Evolutionary conservation across 495 filamentous ascomycete genomes (phyloP).

Genomic region (Poronia punctata): DNA sequence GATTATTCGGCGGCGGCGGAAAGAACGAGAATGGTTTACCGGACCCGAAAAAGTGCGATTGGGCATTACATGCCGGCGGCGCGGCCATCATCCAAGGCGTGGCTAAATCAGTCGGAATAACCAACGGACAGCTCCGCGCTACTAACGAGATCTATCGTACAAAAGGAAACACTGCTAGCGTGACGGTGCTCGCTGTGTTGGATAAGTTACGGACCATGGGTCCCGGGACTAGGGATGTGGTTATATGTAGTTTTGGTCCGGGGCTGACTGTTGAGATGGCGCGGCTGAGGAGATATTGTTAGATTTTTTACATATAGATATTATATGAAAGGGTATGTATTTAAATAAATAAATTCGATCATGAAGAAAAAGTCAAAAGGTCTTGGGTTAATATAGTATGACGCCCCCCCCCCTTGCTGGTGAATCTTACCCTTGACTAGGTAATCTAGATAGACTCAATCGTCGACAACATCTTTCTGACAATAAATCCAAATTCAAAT

Average conservation of each 20-base stretch:
- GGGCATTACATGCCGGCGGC: conserved; percentile 46
- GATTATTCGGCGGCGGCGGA: conserved; percentile 4
- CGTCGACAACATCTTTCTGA: no score
- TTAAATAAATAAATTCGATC: no score
- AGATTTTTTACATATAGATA: no score
- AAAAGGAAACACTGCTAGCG: conserved; percentile 6
- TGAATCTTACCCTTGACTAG: no score
- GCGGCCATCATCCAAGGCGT: conserved; percentile 37
- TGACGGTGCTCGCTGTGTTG: conserved; percentile 31
- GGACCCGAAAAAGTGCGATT: conserved; percentile 32
- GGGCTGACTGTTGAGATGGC: conserved; percentile 39
- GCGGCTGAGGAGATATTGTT: conserved; percentile 7
- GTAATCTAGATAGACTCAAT: no score
- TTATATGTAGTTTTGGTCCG: conserved; percentile 40
- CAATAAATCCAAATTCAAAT: no score
- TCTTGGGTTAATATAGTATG: no score
- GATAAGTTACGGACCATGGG: conserved; percentile 32
- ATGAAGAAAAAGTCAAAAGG: no score
- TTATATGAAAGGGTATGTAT: no score
- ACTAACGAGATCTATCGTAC: conserved; percentile 3
- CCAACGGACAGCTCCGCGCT: conserved; percentile 27
- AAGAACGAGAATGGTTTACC: neutral
- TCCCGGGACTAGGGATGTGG: conserved; percentile 29
- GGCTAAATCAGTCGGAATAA: conserved; percentile 25
- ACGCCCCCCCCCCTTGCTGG: no score